These are phyloP conservation scores for Schwanniomyces etchellsii DNA, from an alignment of 1,139 yeast species.

Conservation along the genomic window DNA sequence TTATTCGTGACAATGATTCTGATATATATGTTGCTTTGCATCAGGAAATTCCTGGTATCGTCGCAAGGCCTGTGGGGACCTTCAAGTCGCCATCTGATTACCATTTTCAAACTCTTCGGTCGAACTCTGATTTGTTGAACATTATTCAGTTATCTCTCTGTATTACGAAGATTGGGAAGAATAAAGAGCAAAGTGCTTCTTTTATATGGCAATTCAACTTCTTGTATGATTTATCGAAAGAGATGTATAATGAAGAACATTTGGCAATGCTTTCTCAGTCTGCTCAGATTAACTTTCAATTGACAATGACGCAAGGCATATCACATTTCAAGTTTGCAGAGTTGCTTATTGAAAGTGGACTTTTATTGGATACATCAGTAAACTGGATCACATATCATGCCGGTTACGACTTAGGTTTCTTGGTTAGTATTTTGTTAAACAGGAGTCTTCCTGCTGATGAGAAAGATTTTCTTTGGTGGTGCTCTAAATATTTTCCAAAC, in stretches of 20 bases:
- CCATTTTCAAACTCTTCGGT: constrained; percentile 90
- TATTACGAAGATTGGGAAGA: constrained; percentile 60
- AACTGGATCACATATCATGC: constrained; percentile 93
- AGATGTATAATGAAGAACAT: constrained; percentile 83
- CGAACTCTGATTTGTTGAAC: constrained; percentile 82
- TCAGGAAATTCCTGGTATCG: constrained; percentile 94
- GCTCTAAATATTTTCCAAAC: constrained; percentile 71
- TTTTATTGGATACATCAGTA: constrained; percentile 65
- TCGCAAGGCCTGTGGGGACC: constrained; percentile 95
- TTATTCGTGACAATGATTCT: constrained; percentile 60
- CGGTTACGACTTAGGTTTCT: constrained; percentile 92
- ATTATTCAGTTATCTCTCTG: constrained; percentile 88
- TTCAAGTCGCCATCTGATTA: constrained; percentile 87
- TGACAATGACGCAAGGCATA: constrained; percentile 75
- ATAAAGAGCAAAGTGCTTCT: constrained; percentile 61
- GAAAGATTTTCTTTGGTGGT: constrained; percentile 70
- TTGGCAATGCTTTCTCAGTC: constrained; percentile 62
- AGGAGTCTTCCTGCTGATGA: constrained; percentile 77
- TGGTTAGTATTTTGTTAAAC: constrained; percentile 72
- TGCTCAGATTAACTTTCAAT: constrained; percentile 77
- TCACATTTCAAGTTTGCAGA: constrained; percentile 80
- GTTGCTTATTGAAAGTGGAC: constrained; percentile 78
- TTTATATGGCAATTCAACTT: constrained; percentile 94
- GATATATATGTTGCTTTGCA: constrained; percentile 61
- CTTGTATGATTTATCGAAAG: constrained; percentile 65